Evolutionary conservation across 345 rosid genomes (phyloP).

Genomic region (Hibiscus trionum): DNA sequence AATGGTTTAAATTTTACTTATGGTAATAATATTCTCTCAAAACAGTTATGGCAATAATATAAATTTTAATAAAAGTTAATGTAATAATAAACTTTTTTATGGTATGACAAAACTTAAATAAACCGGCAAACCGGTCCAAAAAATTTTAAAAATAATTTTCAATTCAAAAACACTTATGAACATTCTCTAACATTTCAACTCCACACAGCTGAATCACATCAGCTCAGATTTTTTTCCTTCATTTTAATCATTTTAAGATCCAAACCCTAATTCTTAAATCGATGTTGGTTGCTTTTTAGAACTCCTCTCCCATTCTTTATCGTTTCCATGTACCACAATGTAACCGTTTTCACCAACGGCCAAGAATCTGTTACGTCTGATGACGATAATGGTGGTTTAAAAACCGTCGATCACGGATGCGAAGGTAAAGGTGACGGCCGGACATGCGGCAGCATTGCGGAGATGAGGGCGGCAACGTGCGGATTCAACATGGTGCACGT

Average conservation of each 20-base stretch:
- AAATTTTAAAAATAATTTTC: no score
- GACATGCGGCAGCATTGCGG: slow-evolving; percentile 40
- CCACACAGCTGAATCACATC: neutral
- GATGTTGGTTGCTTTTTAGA: neutral
- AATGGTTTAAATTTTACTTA: neutral
- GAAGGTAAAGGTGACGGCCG: neutral
- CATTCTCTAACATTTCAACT: neutral
- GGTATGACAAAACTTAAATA: neutral
- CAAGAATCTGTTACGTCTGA: neutral
- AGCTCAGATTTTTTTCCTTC: neutral
- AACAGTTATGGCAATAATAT: no score
- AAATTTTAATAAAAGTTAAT: neutral
- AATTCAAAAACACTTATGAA: no score
- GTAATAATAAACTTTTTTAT: neutral
- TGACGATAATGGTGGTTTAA: neutral
- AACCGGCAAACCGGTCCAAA: neutral
- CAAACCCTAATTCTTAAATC: neutral
- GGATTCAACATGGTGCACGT: slow-evolving; percentile 27
- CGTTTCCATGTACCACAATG: neutral
- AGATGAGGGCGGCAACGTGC: slow-evolving; percentile 49
- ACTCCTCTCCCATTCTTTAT: neutral
- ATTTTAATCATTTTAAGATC: neutral
- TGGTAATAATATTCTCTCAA: neutral
- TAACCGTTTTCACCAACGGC: slow-evolving; percentile 6
- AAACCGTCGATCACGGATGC: neutral